These are phyloP conservation scores for Xanthoceras sorbifolium DNA, from an alignment of 345 rosid species.

Conservation along the genomic window DNA sequence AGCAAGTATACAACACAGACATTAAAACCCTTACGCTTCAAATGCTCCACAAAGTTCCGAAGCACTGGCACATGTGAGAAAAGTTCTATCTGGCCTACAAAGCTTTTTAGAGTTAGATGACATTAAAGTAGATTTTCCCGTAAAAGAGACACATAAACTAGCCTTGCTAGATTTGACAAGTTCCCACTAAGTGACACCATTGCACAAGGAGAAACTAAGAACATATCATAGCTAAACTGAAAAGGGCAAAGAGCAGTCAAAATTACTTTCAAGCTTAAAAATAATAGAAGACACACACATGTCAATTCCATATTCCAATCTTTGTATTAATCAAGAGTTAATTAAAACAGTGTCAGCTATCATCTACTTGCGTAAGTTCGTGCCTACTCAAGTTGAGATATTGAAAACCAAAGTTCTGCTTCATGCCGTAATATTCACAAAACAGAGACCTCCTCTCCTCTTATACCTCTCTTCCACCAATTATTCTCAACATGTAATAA, in stretches of 20 bases:
- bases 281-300: not conserved
- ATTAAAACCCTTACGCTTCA: constrained; percentile 75
- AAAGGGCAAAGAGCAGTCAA: not conserved
- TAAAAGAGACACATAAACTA: not conserved
- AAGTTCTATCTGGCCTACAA: constrained; percentile 84
- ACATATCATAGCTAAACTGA: not conserved
- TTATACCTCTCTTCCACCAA: not conserved
- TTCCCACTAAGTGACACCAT: not conserved
- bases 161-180: not conserved
- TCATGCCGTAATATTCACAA: not conserved
- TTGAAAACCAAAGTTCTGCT: too few relatives aligned
- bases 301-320: not conserved
- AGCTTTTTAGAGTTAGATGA: not conserved
- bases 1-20: constrained; percentile 85
- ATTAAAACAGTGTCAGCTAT: not conserved
- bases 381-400: too few relatives aligned
- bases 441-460: not conserved
- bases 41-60: constrained; percentile 85
- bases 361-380: not conserved
- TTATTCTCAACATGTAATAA: not conserved
- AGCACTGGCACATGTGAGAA: constrained; percentile 92
- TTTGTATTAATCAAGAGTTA: not conserved
- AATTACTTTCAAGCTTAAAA: not conserved
- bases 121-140: not conserved
- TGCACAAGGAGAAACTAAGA: not conserved